Base-by-base conservation (phyloP, 2,329 filamentous ascomycete genomes). In the Fusarium graminum region DNA sequence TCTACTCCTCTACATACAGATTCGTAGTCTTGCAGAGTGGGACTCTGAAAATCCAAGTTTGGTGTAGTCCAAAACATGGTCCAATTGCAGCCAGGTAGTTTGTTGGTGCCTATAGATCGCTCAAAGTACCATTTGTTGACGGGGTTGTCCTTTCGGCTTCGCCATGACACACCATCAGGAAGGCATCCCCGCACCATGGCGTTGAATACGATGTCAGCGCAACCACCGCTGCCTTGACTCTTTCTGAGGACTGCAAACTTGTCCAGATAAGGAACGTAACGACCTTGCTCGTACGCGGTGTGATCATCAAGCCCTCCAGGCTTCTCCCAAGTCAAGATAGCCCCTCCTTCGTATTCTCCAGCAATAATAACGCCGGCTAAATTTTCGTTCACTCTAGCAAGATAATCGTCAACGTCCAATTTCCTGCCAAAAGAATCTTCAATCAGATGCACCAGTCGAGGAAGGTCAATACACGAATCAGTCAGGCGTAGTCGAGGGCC, bases 71-170 rank as follows among this genome's bases (percentile, higher is more conserved):
- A 99, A 74, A 99, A 99, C 93, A 98, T 97, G 5, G 93, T 93
- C 95, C 95, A 99, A 70, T 94, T 90, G 43, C 87, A 92, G n/a
- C 86, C 88, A 1, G 86, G 83, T 36, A 99, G 80, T 79, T 96
- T 95, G 85, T 90, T 91, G 3, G 90, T 94, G 0, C 95, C 95
- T 45, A 86, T 82, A 4, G 92, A 92, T 45, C 95, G 85, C 79
- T 99, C 95, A 79, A 98, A 97, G 77, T 99, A 99, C 95, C 95
- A 99, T 76, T 97, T 97, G 75, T 99, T 99, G 6, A 99, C 95
- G 0, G 94, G 94, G 74, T 99, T 98, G 75, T 94, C 88, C 74
- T 90, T 91, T 50, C 95, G 84, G 75, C 92, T 96, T 56, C 94
- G 85, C 95, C 95, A 99, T 74, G 94, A 96, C 3, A 98, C 92